Base-by-base conservation (phyloP, 2,329 filamentous ascomycete genomes). In the Alternaria arborescens region DNA sequence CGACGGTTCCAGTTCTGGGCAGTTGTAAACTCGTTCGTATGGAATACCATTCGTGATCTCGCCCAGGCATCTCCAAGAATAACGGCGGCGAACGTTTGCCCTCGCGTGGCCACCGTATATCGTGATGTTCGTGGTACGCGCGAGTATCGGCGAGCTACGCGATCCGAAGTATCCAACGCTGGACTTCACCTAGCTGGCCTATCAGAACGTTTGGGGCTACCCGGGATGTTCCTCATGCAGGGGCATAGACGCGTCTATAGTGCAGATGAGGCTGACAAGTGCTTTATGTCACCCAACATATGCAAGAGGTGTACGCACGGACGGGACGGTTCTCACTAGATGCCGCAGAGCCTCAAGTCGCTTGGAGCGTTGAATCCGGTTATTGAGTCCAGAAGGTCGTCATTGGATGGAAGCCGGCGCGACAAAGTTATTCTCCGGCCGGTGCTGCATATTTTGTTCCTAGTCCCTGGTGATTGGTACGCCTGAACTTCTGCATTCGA, bases 291-390 rank as follows among this genome's bases (percentile, higher is more conserved):
- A 51, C 54, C 48, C 42, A 47, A 46, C 46, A 34, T 8, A 34
- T 60, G 46, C 40, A 57, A 36, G 43, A 40, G 12, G 24, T 52
- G 38, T 22, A 30, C 51, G 58, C 58, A 57, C 53, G 34, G 46
- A 24, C 53, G 20, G 24, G 20, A 16, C 32, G 18, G 40, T 24
- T 34, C 36, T 42, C 30, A 40, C 48, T 60, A 46, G 20, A n/a
- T 56, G 26, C 57, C 57, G 57, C 57, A 60, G 57, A 60, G 57
- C 52, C 57, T 60, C 57, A 60, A 56, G 28, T 36, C 32, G 48
- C 26, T 34, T 51, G 34, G 44, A 44, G 43, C 52, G 52, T 44
- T 32, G n/a, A 20, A 38, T 44, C 57, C 38, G 40, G 20, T 41
- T 56, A 30, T 28, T 10, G 38, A 46, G 44, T 28, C 24, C 24